Evolutionary conservation across 148 eudicot genomes (phyloP).

Genomic region (Heliosperma pusillum): DNA sequence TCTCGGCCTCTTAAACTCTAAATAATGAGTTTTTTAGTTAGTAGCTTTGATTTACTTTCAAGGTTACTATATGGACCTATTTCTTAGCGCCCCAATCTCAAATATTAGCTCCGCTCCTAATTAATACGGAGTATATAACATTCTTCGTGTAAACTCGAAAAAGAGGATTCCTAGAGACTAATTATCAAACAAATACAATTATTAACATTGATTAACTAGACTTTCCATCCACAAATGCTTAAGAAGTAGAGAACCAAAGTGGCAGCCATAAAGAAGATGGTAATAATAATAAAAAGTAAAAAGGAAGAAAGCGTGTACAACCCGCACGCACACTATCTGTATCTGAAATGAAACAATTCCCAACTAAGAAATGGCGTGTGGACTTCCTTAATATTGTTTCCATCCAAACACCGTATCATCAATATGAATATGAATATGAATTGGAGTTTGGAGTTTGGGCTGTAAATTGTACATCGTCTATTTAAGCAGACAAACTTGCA

Average conservation of each 20-base stretch:
- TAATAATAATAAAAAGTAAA: too few species aligned
- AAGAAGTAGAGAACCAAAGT: not conserved
- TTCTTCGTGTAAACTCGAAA: too few species aligned
- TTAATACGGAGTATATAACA: not conserved
- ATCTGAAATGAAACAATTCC: not conserved
- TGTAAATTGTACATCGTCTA: not conserved
- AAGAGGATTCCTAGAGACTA: not conserved
- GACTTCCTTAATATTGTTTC: not conserved
- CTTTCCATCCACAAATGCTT: not conserved
- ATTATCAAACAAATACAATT: constrained; percentile 1
- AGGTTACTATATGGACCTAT: too few species aligned
- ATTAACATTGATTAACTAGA: not conserved
- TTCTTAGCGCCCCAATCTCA: too few species aligned
- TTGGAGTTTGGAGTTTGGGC: not conserved
- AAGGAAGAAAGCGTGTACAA: constrained; percentile 27
- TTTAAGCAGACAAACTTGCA: constrained; percentile 10
- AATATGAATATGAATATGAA: not conserved
- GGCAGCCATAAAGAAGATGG: not conserved
- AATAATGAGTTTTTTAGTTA: too few species aligned
- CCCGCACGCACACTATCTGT: not conserved
- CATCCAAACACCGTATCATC: not conserved
- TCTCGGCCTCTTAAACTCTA: too few species aligned
- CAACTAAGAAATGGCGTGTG: constrained; percentile 23
- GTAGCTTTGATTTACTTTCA: too few species aligned
- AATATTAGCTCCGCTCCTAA: not conserved